Conservation (phyloP, 2,329 filamentous ascomycete genomes). For the Xylariaceae sp. region DNA sequence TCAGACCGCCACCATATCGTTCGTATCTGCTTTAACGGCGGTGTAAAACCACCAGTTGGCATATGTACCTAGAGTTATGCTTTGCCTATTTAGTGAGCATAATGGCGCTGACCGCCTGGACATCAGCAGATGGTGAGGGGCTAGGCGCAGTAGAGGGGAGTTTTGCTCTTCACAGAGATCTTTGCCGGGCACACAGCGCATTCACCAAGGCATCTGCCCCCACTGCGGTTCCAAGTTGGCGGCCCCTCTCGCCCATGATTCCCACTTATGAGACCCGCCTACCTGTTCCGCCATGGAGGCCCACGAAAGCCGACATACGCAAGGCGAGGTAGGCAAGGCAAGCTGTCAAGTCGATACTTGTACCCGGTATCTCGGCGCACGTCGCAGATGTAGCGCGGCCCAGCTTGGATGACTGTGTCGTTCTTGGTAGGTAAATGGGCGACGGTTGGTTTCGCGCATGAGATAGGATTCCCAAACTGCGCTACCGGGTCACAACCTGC, state of each 20-base stretch:
- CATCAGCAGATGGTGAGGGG: conserved; percentile 14
- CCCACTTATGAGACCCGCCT: too few species aligned
- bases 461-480: too few species aligned
- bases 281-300: too few species aligned
- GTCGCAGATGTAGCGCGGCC: too few species aligned
- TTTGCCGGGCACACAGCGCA: conserved; percentile 11
- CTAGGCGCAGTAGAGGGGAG: conserved; percentile 7
- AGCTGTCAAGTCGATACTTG: too few species aligned
- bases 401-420: too few species aligned
- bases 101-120: conserved; percentile 17
- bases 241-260: conserved; percentile 13
- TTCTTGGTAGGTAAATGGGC: too few species aligned
- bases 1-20: not conserved
- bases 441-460: too few species aligned
- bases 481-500: too few species aligned
- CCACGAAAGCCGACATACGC: too few species aligned
- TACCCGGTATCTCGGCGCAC: too few species aligned
- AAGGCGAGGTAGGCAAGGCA: too few species aligned
- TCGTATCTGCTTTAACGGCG: conserved; percentile 1
- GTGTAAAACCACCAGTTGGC: conserved; percentile 10
- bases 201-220: conserved; percentile 10
- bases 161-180: conserved; percentile 8
- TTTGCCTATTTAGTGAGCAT: conserved; percentile 18
- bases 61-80: conserved; percentile 13
- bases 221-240: conserved; percentile 15